Evolutionary conservation across 2,329 filamentous ascomycete species (phyloP).

Genomic region (Fusarium napiforme): DNA sequence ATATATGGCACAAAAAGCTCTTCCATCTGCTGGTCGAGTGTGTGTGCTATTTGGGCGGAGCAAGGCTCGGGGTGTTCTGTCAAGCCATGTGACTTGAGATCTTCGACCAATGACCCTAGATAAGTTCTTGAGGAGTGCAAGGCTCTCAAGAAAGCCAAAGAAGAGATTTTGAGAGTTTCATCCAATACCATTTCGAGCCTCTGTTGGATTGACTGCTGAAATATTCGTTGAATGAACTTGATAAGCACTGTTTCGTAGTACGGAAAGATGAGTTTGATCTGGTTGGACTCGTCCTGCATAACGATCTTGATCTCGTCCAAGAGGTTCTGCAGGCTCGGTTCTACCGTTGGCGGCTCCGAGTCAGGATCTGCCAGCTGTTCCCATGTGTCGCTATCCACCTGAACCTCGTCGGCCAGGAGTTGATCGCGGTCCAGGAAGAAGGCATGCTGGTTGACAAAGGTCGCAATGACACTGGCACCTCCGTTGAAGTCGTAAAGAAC

Average conservation of each 20-base stretch:
- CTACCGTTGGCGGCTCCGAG: constrained; percentile 88
- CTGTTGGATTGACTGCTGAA: constrained; percentile 98
- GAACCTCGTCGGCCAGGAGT: constrained; percentile 86
- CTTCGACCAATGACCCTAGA: constrained; percentile 87
- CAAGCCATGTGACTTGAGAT: constrained; percentile 91
- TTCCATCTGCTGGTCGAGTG: constrained; percentile 77
- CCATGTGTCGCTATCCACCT: constrained; percentile 81
- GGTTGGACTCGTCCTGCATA: constrained; percentile 95
- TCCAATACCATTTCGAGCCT: constrained; percentile 94
- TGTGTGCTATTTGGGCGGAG: constrained; percentile 85
- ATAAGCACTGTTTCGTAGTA: constrained; percentile 94
- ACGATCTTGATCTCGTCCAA: constrained; percentile 95
- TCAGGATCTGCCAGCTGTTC: constrained; percentile 95
- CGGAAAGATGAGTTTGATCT: constrained; percentile 95
- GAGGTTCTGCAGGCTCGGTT: constrained; percentile 90
- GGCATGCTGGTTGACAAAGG: constrained; percentile 98
- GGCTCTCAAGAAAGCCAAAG: constrained; percentile 88
- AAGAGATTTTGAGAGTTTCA: constrained; percentile 92
- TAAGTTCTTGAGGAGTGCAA: constrained; percentile 91
- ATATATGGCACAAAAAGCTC: constrained; percentile 80
- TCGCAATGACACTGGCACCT: constrained; percentile 91
- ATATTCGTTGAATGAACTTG: constrained; percentile 94
- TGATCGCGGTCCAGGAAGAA: constrained; percentile 99
- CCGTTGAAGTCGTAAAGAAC: constrained; percentile 97
- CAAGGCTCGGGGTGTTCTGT: constrained; percentile 95